Base-by-base conservation (phyloP, 129 eudicot genomes). In the Scalesia atractyloides region DNA sequence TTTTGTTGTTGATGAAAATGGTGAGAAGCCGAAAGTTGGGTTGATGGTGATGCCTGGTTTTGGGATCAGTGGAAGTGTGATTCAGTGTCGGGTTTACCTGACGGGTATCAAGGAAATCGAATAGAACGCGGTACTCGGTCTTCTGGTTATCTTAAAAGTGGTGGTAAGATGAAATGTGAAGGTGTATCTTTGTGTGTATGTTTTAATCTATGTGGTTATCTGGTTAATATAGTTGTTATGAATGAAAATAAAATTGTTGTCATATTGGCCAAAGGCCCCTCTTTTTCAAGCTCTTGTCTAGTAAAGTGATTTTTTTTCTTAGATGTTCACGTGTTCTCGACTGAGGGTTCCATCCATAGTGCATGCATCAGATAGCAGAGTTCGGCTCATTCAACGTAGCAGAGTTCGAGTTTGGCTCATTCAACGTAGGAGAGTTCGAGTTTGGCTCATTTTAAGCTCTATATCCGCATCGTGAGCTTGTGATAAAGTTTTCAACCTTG, bases 41-140 rank as follows among this genome's bases (percentile, higher is more conserved):
- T 58, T 92, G 16, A 92, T 89, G 96, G 96, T 92, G 22, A 92
- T 92, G 98, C 98, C 98, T 15, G 98, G 98, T 18, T 92, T 92
- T 64, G 89, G 87, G 84, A 84, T 89, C 0, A 88, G 91, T 9
- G 96, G 95, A 53, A 84, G 82, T 52, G 83, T 87, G 80, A 87
- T 92, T 53, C 95, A 92, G 81, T 79, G 95, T 81, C 91, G 85
- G 79, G 98, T 92, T 75, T 92, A 92, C 82, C 63, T 92, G 65
- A 92, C 86, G 0, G 98, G 96, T 5, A 76, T 89, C 60, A 89
- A 89, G 82, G 89, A 85, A 9, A 66, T 83, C 15, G 98, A 92
- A 44, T 89, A 86, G 58, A 2, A 3, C 9, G 13, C n/a, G 56
- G 11, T 18, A 17, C 39, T 53, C 9, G 50, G 16, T 54, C n/a